A percentile compares a stretch with the other conserved stretches of the same genome.
These are phyloP conservation scores for Fusarium torulosum DNA, from an alignment of 2,329 filamentous ascomycete genomes.

Conservation along the genomic window DNA sequence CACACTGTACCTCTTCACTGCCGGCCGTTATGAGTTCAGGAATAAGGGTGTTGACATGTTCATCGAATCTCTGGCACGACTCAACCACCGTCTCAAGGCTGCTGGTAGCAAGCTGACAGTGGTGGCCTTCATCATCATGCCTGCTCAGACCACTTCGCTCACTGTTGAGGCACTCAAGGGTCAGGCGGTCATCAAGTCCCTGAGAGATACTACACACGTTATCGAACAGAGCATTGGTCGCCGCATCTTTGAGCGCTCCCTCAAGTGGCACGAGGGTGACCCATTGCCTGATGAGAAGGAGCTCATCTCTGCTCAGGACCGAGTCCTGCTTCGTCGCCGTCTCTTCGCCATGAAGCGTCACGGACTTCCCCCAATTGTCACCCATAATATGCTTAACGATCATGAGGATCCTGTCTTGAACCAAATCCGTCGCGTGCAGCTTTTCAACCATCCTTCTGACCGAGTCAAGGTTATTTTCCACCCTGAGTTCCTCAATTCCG, in stretches of 20 bases:
- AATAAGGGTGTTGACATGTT: conserved; percentile 99
- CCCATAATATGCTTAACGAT: conserved; percentile 98
- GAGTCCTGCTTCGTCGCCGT: conserved; percentile 88
- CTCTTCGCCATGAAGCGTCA: conserved; percentile 97
- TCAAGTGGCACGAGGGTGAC: conserved; percentile 96
- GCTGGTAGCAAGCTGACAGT: conserved; percentile 91
- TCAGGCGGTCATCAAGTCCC: conserved; percentile 96
- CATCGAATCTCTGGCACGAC: conserved; percentile 91
- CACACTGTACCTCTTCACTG: conserved; percentile 97
- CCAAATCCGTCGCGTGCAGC: conserved; percentile 93
- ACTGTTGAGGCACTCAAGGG: conserved; percentile 97
- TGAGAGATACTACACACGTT: conserved; percentile 91
- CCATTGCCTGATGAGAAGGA: conserved; percentile 97
- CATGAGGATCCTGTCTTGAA: conserved; percentile 93
- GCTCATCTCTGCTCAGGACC: conserved; percentile 90
- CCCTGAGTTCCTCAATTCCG: conserved; percentile 95
- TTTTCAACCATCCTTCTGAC: conserved; percentile 96
- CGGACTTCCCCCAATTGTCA: conserved; percentile 92
- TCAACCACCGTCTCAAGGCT: conserved; percentile 92
- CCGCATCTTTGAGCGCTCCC: conserved; percentile 92
- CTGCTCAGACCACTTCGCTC: conserved; percentile 92
- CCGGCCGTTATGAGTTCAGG: conserved; percentile 95
- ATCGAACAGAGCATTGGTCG: conserved; percentile 94
- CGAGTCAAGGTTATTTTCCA: conserved; percentile 99
- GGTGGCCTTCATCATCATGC: conserved; percentile 99